Percentiles rank a stretch among this genome's conserved stretches.
Conservation (phyloP, 495 filamentous ascomycete species). For the Aspergillus saccharolyticus region DNA sequence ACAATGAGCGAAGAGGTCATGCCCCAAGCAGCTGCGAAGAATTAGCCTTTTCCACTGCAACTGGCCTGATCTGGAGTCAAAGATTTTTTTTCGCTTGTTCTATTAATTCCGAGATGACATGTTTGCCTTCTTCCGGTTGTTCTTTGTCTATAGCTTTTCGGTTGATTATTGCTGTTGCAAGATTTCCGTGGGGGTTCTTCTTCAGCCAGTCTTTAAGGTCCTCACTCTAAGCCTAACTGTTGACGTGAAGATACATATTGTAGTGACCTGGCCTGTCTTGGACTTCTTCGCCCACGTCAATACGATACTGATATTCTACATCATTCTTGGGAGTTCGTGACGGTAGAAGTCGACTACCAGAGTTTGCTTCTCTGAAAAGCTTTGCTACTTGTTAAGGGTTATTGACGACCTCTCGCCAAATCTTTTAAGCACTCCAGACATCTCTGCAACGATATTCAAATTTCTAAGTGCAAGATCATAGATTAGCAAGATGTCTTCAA, state of each 20-base stretch:
- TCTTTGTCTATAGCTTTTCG: constrained; percentile 2
- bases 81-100: no score
- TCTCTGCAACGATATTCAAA: no score
- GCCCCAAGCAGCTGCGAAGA: constrained; percentile 10
- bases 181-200: constrained; percentile 9
- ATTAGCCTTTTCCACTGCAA: constrained; percentile 23
- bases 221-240: constrained; percentile 10
- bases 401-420: neutral
- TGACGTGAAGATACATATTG: constrained; percentile 9
- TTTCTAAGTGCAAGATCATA: no score
- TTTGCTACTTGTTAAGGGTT: neutral
- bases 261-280: constrained; percentile 2
- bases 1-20: constrained; percentile 17
- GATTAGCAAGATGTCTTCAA: no score
- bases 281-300: constrained; percentile 4
- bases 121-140: neutral
- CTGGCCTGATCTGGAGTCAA: no score
- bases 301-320: constrained; percentile 2
- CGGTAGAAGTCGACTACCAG: neutral
- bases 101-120: no score
- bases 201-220: constrained; percentile 8
- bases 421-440: neutral
- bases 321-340: neutral
- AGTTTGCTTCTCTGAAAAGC: neutral
- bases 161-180: constrained; percentile 11